These are phyloP conservation scores for Dioscorea alata DNA, from an alignment of 106 monocot species.

Conservation along the genomic window DNA sequence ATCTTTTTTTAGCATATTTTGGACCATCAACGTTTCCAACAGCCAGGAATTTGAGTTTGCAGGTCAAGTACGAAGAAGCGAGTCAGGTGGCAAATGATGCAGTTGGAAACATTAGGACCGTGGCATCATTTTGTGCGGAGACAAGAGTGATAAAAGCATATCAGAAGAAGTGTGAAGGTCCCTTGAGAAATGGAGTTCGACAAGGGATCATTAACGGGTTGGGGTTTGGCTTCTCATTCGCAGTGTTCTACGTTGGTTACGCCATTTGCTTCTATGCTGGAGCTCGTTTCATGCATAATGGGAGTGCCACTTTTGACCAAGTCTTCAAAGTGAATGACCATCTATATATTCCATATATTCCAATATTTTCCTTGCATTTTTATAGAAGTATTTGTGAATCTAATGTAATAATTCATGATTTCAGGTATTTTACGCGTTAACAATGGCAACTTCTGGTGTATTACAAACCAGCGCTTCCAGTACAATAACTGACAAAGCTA, in stretches of 20 bases:
- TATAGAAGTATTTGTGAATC: too few species aligned
- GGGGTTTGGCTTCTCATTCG: slow-evolving; percentile 49
- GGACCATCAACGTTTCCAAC: too few species aligned
- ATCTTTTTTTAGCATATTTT: too few species aligned
- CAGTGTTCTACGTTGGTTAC: slow-evolving; percentile 36
- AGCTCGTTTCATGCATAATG: slow-evolving; percentile 37
- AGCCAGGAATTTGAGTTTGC: background rate
- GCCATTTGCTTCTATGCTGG: slow-evolving; percentile 65
- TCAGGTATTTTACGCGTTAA: slow-evolving; percentile 70
- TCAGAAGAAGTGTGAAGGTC: slow-evolving; percentile 36
- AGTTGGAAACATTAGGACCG: slow-evolving; percentile 48
- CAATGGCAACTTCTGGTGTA: slow-evolving; percentile 40
- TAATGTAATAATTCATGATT: too few species aligned
- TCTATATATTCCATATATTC: too few species aligned
- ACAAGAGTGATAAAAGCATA: slow-evolving; percentile 46
- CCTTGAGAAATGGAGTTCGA: slow-evolving; percentile 35
- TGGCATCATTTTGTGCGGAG: slow-evolving; percentile 59
- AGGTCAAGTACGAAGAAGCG: slow-evolving; percentile 59
- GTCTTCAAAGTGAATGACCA: slow-evolving; percentile 41
- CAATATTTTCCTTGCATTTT: too few species aligned
- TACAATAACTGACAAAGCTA: slow-evolving; percentile 53
- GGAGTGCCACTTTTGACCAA: slow-evolving; percentile 43
- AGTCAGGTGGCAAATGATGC: slow-evolving; percentile 65
- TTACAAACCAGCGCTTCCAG: slow-evolving; percentile 58
- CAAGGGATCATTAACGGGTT: slow-evolving; percentile 40